phyloP scores from a whole-genome alignment of 2,329 filamentous ascomycete genomes.

The Colletotrichum caudatum region DNA sequence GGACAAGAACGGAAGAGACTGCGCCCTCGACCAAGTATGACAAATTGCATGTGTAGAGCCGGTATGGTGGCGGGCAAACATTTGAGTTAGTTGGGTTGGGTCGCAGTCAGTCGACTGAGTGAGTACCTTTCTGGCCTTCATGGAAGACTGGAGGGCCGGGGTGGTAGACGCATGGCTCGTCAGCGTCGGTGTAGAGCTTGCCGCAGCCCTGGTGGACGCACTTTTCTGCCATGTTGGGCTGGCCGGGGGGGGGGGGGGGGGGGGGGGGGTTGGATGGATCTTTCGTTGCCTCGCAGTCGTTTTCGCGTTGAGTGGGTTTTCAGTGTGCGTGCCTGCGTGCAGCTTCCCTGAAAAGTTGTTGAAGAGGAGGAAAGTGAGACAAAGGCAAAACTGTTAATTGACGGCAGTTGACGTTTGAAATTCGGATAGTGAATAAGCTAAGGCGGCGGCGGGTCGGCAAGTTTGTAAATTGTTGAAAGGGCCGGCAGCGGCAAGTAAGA shows the following conservation, averaged over 20 bases:
- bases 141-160: conserved; percentile 95
- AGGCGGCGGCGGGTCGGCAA: conserved; percentile 16
- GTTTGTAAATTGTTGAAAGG: conserved; percentile 32
- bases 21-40: conserved; percentile 30
- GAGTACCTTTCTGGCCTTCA: conserved; percentile 94
- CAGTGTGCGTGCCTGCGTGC: not conserved
- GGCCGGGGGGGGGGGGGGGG: conserved; percentile 1
- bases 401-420: conserved; percentile 29
- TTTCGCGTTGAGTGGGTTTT: conserved; percentile 9
- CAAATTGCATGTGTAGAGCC: conserved; percentile 28
- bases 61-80: not conserved
- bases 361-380: not conserved
- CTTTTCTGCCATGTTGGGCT: conserved; percentile 76
- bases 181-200: conserved; percentile 84
- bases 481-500: conserved; percentile 19
- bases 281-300: conserved; percentile 32
- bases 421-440: not conserved
- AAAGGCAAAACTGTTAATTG: conserved; percentile 14
- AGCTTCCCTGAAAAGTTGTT: conserved; percentile 3
- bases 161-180: conserved; percentile 91
- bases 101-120: conserved; percentile 30
- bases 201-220: conserved; percentile 97
- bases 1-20: conserved; percentile 32
- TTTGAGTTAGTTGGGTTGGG: not conserved
- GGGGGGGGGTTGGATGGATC: conserved; percentile 12